These are phyloP conservation scores for Hericium rajendrae DNA, from an alignment of 768 basidiomycete species.

Conservation along the genomic window DNA sequence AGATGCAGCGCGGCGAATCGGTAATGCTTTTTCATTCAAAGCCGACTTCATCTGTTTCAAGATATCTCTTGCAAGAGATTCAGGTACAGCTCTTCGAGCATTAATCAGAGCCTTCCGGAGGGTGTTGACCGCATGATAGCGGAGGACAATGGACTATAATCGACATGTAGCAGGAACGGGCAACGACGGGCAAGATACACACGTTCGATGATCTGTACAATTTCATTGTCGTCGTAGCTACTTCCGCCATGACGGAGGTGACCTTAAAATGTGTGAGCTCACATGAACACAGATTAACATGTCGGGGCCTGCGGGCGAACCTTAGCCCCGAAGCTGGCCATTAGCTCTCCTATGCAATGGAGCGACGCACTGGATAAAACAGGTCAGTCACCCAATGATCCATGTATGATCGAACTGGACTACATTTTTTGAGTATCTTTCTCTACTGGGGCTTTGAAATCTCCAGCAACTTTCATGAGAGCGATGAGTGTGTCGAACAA, in stretches of 20 bases:
- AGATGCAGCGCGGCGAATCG: constrained; percentile 78
- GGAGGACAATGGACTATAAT: constrained; percentile 63
- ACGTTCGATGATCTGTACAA: constrained; percentile 67
- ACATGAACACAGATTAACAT: neutral
- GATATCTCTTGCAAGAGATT: constrained; percentile 69
- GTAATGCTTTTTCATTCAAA: constrained; percentile 72
- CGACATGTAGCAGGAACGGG: constrained; percentile 2
- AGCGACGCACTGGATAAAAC: constrained; percentile 58
- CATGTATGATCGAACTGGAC: constrained; percentile 16
- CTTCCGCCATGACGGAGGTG: constrained; percentile 93
- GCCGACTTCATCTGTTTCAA: constrained; percentile 72
- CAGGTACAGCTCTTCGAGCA: constrained; percentile 78
- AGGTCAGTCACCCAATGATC: neutral
- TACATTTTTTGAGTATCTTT: constrained; percentile 57
- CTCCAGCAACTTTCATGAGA: constrained; percentile 65
- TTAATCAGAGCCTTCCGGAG: constrained; percentile 72
- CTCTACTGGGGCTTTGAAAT: constrained; percentile 55
- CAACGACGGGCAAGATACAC: neutral
- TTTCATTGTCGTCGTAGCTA: constrained; percentile 54
- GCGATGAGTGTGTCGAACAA: constrained; percentile 81
- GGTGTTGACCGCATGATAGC: constrained; percentile 70
- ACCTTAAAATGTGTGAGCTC: constrained; percentile 41
- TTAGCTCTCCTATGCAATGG: constrained; percentile 82
- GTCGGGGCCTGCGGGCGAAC: constrained; percentile 31
- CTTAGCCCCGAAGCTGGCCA: constrained; percentile 76